Evolutionary conservation across 2,329 filamentous ascomycete genomes (phyloP).

Genomic region (Fusarium nodosum): DNA sequence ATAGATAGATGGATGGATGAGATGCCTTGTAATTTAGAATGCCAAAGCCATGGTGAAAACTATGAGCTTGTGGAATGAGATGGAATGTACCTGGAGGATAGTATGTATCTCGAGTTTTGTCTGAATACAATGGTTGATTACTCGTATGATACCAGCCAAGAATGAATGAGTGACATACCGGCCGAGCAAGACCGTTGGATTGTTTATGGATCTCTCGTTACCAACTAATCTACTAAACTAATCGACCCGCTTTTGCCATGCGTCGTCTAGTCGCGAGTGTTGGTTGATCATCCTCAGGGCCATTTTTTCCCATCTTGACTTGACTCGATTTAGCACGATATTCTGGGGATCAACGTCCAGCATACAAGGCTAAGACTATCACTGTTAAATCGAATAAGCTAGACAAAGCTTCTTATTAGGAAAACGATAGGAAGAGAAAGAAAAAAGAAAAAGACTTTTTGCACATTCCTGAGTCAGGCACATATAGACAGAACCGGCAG

Average conservation of each 20-base stretch:
- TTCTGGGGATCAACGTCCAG: conserved; percentile 15
- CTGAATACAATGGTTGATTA: not conserved
- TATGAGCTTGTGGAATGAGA: not conserved
- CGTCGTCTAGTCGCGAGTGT: not conserved
- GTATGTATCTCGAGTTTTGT: not conserved
- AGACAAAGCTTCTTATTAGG: not conserved
- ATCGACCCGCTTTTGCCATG: conserved; percentile 37
- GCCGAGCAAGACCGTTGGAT: conserved; percentile 28
- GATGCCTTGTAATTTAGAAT: not conserved
- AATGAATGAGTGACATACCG: conserved; percentile 15
- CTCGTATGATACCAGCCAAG: not conserved
- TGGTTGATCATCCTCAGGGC: conserved; percentile 14
- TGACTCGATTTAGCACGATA: conserved; percentile 18
- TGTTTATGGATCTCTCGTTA: conserved; percentile 2
- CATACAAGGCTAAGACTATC: conserved; percentile 1
- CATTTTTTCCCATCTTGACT: conserved; percentile 16
- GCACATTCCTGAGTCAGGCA: conserved; percentile 40
- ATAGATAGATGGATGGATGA: not conserved
- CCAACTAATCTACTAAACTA: not conserved
- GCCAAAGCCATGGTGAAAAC: not conserved
- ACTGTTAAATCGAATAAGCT: conserved; percentile 4
- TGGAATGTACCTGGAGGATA: not conserved
- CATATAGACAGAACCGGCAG: not conserved
- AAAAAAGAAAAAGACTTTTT: not conserved
- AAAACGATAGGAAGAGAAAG: not conserved